Base-by-base conservation (phyloP, 306 rosid genomes). In the Rosa lucieae region DNA sequence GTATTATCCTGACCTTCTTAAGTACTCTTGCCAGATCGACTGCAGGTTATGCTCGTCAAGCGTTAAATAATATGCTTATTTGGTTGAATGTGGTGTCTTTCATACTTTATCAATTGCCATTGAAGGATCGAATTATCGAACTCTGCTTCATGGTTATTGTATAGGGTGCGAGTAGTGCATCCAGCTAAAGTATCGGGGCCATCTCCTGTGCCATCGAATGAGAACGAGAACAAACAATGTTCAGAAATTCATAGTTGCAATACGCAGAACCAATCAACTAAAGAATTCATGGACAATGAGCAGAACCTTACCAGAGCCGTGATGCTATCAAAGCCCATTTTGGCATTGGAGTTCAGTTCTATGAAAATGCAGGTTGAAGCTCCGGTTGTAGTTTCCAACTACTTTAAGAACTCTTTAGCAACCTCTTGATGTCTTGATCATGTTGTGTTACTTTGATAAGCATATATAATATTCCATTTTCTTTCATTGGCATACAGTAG, bases 341-440 rank as follows among this genome's bases (percentile, higher is more conserved):
- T 95, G 75, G 99, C 97, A 63, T 85, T 95, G 15, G 85, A 89
- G 85, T 91, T 95, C 78, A 92, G 83, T 81, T 75, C 88, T 81
- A 92, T 92, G 97, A 89, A 87, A 79, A 91, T 95, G 98, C 85
- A 89, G 82, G 98, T 92, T 49, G 94, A 95, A 79, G 97, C 97
- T 81, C 99, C 97, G 3, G 5, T 72, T 69, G 83, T 89, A 32
- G 79, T 95, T 80, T 85, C 87, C 37, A 80, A 71, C 8, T 47
- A 72, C 83, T 84, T 87, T 40, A 83, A 77, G 18, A 73, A 70
- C 62, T 75, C 88, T n/a, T 70, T 70, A 39, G 61, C 81, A 80
- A 83, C 89, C 72, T 47, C 82, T 46, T 80, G 81, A 80, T 71
- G 69, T 53, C 80, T 46, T 80, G 79, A 77, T 65, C 80, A 20